Evolutionary conservation across 2,329 filamentous ascomycete genomes (phyloP), one percentile per base, ranked within the genome.

Genomic region (Xylaria sp.): DNA sequence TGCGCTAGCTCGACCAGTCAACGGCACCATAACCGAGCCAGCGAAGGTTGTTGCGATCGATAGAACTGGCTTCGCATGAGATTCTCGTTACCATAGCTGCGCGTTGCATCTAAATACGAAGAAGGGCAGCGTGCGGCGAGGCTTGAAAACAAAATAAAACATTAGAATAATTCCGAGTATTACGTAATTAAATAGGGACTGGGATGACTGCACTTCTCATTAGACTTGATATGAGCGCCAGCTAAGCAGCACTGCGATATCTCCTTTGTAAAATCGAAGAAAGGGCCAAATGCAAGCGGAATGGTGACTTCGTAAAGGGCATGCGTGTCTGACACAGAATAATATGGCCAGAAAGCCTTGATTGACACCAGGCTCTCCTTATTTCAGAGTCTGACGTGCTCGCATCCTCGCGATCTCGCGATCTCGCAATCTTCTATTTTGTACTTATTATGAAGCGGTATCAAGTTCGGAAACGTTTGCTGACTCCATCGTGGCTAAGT

Each of bases 21-120:
- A 76, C 49, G 73, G 72, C 13, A 74, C 71, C 3, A 28, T 74
- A 3, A 59, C 70, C 2, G 74, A 75, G 60, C 71, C 74, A 15
- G 74, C 69, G 7, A 77, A 76, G 48, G 38, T 75, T 20, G 71
- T 75, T 26, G 73, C 64, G 11, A 65, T 77, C 57, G 68, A 76
- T 58, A 71, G 60, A 17, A 36, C 62, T 28, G 63, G 63, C 9
- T 71, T 65, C 13, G 2, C 33, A 7, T 59, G 3, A 26, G 54
- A 40, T 36, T 28, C 28, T 42, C 3, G 6, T 36, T 23, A 15
- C 13, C 5, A 2, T n/a, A 2, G 31, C n/a, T 54, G 31, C 28
- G 9, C 6, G 17, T 6, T 33, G 20, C 51, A 6, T 36, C 28
- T 36, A 31, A 7, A 23, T 6, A 7, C 11, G 4, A 36, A 36